Conservation (phyloP, 116 monocot genomes). For the Trichopus zeylanicus region DNA sequence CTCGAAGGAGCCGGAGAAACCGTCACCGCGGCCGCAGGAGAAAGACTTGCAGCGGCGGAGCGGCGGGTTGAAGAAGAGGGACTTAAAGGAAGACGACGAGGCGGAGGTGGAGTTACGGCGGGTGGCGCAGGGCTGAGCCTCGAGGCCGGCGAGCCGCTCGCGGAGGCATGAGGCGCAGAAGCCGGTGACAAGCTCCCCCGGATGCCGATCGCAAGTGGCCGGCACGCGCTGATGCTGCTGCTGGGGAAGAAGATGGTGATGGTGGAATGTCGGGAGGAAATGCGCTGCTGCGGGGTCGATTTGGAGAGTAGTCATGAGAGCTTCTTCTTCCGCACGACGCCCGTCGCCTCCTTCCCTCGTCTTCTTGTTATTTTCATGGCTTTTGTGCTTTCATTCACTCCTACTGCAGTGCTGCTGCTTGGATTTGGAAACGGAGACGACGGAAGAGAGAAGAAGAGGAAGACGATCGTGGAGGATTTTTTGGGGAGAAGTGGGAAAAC, state of each 20-base stretch:
- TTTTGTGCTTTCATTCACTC: too few species aligned
- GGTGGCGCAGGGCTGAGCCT: too few species aligned
- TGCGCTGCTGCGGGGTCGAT: neutral
- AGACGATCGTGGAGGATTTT: too few species aligned
- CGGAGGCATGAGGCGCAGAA: constrained; percentile 91
- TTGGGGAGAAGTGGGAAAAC: neutral
- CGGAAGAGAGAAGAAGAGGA: too few species aligned
- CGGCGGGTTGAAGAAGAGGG: neutral
- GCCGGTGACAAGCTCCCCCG: constrained; percentile 51
- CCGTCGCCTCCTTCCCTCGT: neutral
- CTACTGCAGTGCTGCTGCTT: too few species aligned
- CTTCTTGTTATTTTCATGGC: too few species aligned
- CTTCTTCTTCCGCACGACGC: neutral
- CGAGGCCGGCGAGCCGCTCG: constrained; percentile 61
- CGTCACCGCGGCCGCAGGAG: constrained; percentile 21
- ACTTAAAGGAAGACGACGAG: constrained; percentile 5
- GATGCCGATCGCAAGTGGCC: constrained; percentile 51
- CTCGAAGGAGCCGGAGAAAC: too few species aligned
- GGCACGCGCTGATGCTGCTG: constrained; percentile 1
- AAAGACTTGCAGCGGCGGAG: constrained; percentile 77
- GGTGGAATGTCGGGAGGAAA: neutral
- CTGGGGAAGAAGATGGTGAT: neutral
- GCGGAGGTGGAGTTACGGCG: constrained; percentile 38
- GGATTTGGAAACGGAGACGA: too few species aligned
- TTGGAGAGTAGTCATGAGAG: neutral